These are phyloP conservation scores for Heterobasidion parviporum DNA, from an alignment of 1,284 basidiomycete species.

Conservation along the genomic window DNA sequence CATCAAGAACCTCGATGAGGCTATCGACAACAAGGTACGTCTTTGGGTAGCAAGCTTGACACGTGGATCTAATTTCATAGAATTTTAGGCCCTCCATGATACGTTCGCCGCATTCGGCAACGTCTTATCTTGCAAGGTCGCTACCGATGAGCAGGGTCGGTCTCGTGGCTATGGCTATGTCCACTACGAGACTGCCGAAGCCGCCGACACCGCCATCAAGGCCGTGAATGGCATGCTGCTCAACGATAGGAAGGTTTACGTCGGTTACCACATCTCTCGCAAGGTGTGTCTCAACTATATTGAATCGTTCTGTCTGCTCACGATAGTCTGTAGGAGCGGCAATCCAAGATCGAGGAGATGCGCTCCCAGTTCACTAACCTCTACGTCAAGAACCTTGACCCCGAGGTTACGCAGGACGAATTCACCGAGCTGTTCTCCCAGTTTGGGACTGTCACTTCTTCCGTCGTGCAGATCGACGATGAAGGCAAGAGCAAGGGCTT, in stretches of 20 bases:
- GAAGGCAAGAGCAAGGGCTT: slow-evolving; percentile 93
- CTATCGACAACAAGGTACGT: slow-evolving; percentile 95
- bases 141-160: slow-evolving; percentile 86
- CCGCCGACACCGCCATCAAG: slow-evolving; percentile 94
- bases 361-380: slow-evolving; percentile 97
- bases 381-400: slow-evolving; percentile 95
- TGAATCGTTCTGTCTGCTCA: not conserved
- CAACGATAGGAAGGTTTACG: slow-evolving; percentile 99
- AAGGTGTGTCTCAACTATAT: slow-evolving; percentile 50
- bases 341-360: slow-evolving; percentile 98
- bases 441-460: slow-evolving; percentile 88
- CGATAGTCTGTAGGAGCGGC: slow-evolving; percentile 60
- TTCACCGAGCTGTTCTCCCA: slow-evolving; percentile 79
- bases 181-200: slow-evolving; percentile 97
- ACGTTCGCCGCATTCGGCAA: slow-evolving; percentile 99
- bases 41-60: not conserved
- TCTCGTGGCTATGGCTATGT: slow-evolving; percentile 98
- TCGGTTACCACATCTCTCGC: slow-evolving; percentile 96
- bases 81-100: slow-evolving; percentile 85
- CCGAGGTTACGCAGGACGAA: slow-evolving; percentile 80
- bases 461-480: slow-evolving; percentile 76
- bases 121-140: slow-evolving; percentile 99
- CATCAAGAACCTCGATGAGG: slow-evolving; percentile 99
- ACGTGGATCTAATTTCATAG: not conserved
- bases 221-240: slow-evolving; percentile 99